These are phyloP conservation scores for Talaromyces adpressus DNA, from an alignment of 495 filamentous ascomycete species.

Conservation along the genomic window DNA sequence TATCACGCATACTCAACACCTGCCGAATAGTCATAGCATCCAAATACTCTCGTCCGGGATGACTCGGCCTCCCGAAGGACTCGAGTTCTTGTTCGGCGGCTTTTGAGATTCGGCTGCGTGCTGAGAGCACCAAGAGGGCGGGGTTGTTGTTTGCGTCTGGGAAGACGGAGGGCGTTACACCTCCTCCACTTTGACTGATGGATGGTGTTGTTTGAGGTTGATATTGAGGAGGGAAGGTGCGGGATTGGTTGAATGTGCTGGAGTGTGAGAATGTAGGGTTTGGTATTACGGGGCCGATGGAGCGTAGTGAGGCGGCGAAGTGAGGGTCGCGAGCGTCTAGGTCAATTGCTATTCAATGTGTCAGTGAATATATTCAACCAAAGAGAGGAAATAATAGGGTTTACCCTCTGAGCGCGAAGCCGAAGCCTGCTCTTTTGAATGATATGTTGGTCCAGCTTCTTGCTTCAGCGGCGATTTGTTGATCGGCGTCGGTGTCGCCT, in stretches of 20 bases:
- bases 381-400: neutral
- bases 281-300: slow-evolving; percentile 58
- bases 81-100: slow-evolving; percentile 47
- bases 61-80: slow-evolving; percentile 33
- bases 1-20: slow-evolving; percentile 54
- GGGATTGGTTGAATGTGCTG: slow-evolving; percentile 36
- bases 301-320: slow-evolving; percentile 54
- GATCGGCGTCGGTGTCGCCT: slow-evolving; percentile 14
- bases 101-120: slow-evolving; percentile 34
- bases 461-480: slow-evolving; percentile 13
- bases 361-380: neutral
- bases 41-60: slow-evolving; percentile 44
- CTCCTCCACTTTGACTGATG: neutral
- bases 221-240: slow-evolving; percentile 11
- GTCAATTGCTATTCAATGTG: slow-evolving; percentile 47
- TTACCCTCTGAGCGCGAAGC: slow-evolving; percentile 2
- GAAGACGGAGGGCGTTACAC: slow-evolving; percentile 29
- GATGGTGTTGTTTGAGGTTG: neutral
- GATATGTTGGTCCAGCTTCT: slow-evolving; percentile 28
- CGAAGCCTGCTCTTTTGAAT: slow-evolving; percentile 24
- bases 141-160: slow-evolving; percentile 46
- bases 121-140: slow-evolving; percentile 42
- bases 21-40: slow-evolving; percentile 56
- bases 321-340: slow-evolving; percentile 58
- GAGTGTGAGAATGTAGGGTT: slow-evolving; percentile 50